Evolutionary conservation across 2,329 filamentous ascomycete genomes (phyloP).

Genomic region (Cladosporium colombiae): DNA sequence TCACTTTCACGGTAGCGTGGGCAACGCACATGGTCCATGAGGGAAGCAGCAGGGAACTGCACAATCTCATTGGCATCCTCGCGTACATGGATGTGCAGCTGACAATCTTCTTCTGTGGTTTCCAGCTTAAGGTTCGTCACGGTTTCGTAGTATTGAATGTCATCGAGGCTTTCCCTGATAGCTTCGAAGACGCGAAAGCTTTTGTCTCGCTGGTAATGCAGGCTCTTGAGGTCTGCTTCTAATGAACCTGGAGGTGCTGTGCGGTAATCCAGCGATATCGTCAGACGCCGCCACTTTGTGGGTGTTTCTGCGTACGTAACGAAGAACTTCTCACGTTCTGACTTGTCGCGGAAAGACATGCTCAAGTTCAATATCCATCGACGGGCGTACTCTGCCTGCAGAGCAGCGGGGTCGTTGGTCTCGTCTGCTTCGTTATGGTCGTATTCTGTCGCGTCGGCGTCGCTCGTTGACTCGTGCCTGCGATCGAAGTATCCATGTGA

Average conservation of each 20-base stretch:
- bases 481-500: slow-evolving; percentile 10
- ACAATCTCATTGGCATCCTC: slow-evolving; percentile 97
- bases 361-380: slow-evolving; percentile 93
- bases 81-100: slow-evolving; percentile 94
- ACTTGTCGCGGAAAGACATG: slow-evolving; percentile 96
- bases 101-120: slow-evolving; percentile 78
- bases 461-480: slow-evolving; percentile 21
- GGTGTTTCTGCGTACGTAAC: slow-evolving; percentile 86
- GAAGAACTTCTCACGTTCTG: slow-evolving; percentile 95
- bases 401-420: slow-evolving; percentile 57
- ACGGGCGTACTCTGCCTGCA: slow-evolving; percentile 78
- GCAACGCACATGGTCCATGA: slow-evolving; percentile 69
- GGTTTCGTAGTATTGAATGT: slow-evolving; percentile 94
- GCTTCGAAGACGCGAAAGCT: slow-evolving; percentile 91
- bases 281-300: slow-evolving; percentile 80
- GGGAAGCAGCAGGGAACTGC: slow-evolving; percentile 71
- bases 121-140: slow-evolving; percentile 95
- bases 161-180: slow-evolving; percentile 85
- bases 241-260: slow-evolving; percentile 76
- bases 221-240: slow-evolving; percentile 75
- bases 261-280: slow-evolving; percentile 91
- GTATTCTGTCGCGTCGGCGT: slow-evolving; percentile 25
- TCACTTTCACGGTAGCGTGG: slow-evolving; percentile 68
- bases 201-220: slow-evolving; percentile 87
- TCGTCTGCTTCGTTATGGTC: slow-evolving; percentile 38